Percentiles rank a stretch among this genome's conserved stretches.
phyloP scores from a whole-genome alignment of 164 flowering plant species.

The Hamamelis virginiana region DNA sequence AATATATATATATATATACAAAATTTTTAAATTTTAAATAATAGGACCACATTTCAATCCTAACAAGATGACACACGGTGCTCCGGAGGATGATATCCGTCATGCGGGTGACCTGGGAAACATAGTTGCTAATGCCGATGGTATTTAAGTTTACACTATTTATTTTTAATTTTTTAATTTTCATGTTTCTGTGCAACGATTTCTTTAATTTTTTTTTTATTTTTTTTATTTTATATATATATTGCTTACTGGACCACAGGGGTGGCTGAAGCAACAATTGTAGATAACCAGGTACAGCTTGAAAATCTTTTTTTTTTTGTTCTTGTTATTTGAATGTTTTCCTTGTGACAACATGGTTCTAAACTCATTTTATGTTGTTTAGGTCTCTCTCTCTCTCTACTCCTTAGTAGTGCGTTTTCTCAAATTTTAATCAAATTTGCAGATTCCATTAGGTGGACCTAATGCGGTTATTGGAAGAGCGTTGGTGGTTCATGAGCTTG shows the following conservation, averaged over 20 bases:
- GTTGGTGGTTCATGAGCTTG: slow-evolving; percentile 91
- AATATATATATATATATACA: no score
- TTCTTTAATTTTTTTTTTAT: not conserved
- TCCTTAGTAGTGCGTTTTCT: not conserved
- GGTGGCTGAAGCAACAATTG: slow-evolving; percentile 89
- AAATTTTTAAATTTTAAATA: not conserved
- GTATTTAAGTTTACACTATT: slow-evolving; percentile 31
- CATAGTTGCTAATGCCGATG: slow-evolving; percentile 90
- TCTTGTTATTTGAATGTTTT: not conserved
- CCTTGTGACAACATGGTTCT: not conserved
- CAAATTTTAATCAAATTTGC: slow-evolving; percentile 23
- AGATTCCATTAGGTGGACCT: slow-evolving; percentile 55
- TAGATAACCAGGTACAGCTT: slow-evolving; percentile 71
- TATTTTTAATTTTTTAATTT: not conserved
- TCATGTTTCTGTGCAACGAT: not conserved
- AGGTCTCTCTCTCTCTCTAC: not conserved
- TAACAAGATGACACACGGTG: slow-evolving; percentile 80
- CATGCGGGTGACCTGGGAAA: slow-evolving; percentile 99
- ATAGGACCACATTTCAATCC: slow-evolving; percentile 91
- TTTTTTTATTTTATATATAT: no score
- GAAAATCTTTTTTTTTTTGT: not conserved
- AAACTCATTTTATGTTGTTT: not conserved
- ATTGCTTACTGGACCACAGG: slow-evolving; percentile 40
- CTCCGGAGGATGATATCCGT: slow-evolving; percentile 88
- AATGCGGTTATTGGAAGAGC: slow-evolving; percentile 78